Conservation (phyloP, 352 stramenopile species). For the Pythium aristosporum region DNA sequence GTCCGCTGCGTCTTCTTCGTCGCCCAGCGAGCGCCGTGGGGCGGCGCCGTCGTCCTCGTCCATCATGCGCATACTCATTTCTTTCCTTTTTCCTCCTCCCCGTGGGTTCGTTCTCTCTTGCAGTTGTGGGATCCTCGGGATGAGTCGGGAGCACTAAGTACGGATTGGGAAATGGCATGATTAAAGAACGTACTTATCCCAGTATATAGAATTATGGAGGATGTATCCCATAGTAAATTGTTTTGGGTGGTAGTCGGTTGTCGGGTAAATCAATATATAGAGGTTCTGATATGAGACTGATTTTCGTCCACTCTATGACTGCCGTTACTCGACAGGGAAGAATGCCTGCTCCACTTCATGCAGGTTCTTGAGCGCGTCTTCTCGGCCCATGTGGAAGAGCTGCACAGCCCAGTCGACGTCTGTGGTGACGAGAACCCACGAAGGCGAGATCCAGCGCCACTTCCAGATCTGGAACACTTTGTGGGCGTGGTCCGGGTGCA, state of each 20-base stretch:
- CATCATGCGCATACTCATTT: constrained; percentile 39
- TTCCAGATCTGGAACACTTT: constrained; percentile 87
- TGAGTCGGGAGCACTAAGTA: background rate
- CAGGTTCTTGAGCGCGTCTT: constrained; percentile 67
- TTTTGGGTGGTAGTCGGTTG: too few relatives aligned
- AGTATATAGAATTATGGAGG: background rate
- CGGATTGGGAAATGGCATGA: background rate
- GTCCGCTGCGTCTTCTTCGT: constrained; percentile 17
- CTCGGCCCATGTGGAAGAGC: constrained; percentile 74
- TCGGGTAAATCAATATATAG: too few relatives aligned
- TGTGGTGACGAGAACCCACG: constrained; percentile 77
- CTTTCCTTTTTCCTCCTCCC: constrained; percentile 5
- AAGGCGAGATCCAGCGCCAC: constrained; percentile 75
- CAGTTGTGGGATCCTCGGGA: background rate
- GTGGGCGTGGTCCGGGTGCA: constrained; percentile 49
- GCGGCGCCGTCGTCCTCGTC: constrained; percentile 21
- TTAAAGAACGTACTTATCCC: background rate
- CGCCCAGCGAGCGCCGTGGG: background rate
- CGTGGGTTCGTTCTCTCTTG: background rate
- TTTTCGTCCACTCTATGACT: background rate
- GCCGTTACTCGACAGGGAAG: constrained; percentile 26
- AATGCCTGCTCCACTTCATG: constrained; percentile 66
- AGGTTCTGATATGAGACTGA: background rate
- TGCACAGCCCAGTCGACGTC: constrained; percentile 71
- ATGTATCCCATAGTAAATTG: background rate